phyloP scores from a whole-genome alignment of 2,329 filamentous ascomycete genomes.

The Ilyonectria robusta region DNA sequence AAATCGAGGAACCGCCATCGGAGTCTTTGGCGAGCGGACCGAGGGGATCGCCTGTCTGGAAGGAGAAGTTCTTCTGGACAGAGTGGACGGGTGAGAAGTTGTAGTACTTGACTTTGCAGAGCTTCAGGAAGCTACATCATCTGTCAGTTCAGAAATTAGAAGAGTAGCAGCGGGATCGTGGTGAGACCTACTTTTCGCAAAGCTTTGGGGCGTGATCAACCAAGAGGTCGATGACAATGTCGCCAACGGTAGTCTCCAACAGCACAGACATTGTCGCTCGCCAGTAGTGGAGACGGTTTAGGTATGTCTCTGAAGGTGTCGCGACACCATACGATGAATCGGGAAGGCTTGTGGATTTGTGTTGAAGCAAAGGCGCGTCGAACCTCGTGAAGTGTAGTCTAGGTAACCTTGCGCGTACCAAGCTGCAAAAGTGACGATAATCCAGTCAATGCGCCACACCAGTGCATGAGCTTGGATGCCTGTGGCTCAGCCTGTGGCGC shows the following conservation, averaged over 20 bases:
- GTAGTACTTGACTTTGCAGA: conserved; percentile 99
- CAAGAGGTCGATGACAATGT: conserved; percentile 94
- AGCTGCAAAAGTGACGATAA: conserved; percentile 22
- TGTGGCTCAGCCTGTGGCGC: conserved; percentile 17
- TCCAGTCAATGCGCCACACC: conserved; percentile 15
- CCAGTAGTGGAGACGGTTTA: too few species aligned
- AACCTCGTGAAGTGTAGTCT: conserved; percentile 14
- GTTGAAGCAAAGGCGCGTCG: conserved; percentile 10
- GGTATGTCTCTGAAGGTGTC: not conserved
- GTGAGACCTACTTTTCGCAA: conserved; percentile 90
- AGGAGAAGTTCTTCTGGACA: conserved; percentile 95
- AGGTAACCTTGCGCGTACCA: conserved; percentile 7
- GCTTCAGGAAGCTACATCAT: conserved; percentile 87
- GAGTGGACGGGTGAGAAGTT: conserved; percentile 95
- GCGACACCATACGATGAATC: conserved; percentile 4
- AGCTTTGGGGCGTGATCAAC: conserved; percentile 90
- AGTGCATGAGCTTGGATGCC: not conserved
- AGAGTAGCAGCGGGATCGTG: conserved; percentile 12
- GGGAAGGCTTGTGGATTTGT: conserved; percentile 3
- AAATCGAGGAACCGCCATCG: conserved; percentile 94
- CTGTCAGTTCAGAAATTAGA: conserved; percentile 56
- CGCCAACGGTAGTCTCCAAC: conserved; percentile 91
- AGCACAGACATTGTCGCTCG: conserved; percentile 83
- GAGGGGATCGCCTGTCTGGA: conserved; percentile 95
- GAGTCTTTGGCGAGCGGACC: conserved; percentile 87